Evolutionary conservation across 345 rosid species (phyloP).

Genomic region (Arabis hirsuta): DNA sequence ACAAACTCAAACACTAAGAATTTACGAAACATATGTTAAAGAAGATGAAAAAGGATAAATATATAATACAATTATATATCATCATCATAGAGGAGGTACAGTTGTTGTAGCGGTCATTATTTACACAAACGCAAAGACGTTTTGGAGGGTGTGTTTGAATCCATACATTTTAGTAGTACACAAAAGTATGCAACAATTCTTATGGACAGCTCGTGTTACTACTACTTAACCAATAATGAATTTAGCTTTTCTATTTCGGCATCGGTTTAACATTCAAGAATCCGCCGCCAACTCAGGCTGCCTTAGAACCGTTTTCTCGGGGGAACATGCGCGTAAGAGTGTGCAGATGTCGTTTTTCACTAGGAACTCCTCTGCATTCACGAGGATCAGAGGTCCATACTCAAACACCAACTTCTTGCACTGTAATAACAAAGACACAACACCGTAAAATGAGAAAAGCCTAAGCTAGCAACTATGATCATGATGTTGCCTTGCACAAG

Average conservation of each 20-base stretch:
- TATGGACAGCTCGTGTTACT: conserved; percentile 14
- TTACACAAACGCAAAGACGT: conserved; percentile 29
- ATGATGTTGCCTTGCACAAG: not conserved
- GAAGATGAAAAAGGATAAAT: not conserved
- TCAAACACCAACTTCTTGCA: conserved; percentile 87
- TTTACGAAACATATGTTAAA: not conserved
- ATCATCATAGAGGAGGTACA: not conserved
- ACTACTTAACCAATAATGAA: not conserved
- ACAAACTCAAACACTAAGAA: too few relatives aligned
- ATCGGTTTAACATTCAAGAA: conserved; percentile 32
- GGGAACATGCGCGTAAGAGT: conserved; percentile 68
- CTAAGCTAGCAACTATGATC: not conserved
- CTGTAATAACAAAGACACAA: conserved; percentile 46
- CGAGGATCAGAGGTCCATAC: conserved; percentile 80
- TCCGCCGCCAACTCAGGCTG: conserved; percentile 29
- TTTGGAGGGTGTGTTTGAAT: conserved; percentile 10
- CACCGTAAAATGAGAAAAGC: not conserved
- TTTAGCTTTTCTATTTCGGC: not conserved
- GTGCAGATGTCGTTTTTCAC: conserved; percentile 81
- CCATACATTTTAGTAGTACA: not conserved
- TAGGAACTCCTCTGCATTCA: conserved; percentile 78
- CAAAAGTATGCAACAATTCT: conserved; percentile 23
- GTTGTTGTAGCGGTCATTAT: conserved; percentile 11
- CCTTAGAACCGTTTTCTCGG: conserved; percentile 26
- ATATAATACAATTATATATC: not conserved